Base-by-base conservation (phyloP, 208 protist genomes). In the Trypanosomatidae sp. region DNA sequence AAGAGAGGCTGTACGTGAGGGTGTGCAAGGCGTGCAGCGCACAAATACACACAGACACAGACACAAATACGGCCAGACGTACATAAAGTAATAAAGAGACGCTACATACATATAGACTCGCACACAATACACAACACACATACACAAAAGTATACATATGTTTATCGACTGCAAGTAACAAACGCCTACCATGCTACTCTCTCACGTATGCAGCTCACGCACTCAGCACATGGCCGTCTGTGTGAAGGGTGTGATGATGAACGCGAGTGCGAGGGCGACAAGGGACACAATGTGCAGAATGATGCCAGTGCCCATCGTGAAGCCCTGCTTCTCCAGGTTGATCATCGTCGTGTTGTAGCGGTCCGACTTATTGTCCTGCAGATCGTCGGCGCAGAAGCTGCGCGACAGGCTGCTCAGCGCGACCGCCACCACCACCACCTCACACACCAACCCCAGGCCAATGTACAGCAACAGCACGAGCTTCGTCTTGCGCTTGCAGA, bases 391-490 rank as follows among this genome's bases (percentile, higher is more conserved):
- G 51, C 71, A 81, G 48, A 66, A 70, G 20, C 28, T 52, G 20
- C 53, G 66, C 33, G 11, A 20, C 47, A 63, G 68, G 6, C 56
- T 54, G 1, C 44, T 26, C n/a, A 41, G 61, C 6, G 38, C 58
- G 16, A 79, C 37, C 8, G 64, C 21, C 19, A 74, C 56, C 18
- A 63, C 33, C 8, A 49, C n/a, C 10, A 71, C 24, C 45, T 70
- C 64, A 19, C 41, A 63, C 5, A 72, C 13, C 15, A 55, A 52
- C 26, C 58, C 61, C 4, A 78, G 46, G n/a, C 52, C 21, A 26
- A 57, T 16, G 32, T 80, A 80, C 7, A 76, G 20, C n/a, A 79
- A 62, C 35, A 73, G 45, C 18, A 51, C 52, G 32, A 75, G 66
- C 48, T 71, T 70, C 35, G 67, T 55, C 56, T 75, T 74, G 18